phyloP scores from a whole-genome alignment of 2,329 filamentous ascomycete genomes.

The Xylariaceae sp. region DNA sequence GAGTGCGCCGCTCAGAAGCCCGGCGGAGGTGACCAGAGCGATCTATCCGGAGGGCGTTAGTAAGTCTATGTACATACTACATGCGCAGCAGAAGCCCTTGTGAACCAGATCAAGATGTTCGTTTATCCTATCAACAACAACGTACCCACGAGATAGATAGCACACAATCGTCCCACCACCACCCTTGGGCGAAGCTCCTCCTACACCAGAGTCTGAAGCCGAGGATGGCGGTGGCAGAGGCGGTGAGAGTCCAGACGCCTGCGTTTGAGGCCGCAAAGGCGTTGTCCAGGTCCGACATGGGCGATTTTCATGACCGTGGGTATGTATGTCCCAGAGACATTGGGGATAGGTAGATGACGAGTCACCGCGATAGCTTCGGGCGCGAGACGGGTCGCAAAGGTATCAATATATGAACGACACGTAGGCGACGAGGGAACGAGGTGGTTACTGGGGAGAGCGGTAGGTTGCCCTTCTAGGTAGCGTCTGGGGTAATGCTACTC shows the following conservation, averaged over 20 bases:
- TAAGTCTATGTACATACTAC: neutral
- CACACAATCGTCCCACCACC: slow-evolving; percentile 11
- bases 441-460: neutral
- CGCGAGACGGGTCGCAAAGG: neutral
- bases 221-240: slow-evolving; percentile 1
- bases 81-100: too few relatives aligned
- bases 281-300: neutral
- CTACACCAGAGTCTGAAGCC: slow-evolving; percentile 1
- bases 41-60: neutral
- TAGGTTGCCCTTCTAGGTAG: neutral
- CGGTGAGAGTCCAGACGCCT: slow-evolving; percentile 26
- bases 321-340: neutral
- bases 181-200: neutral
- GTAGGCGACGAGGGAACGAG: neutral
- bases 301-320: neutral
- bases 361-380: too few relatives aligned
- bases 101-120: neutral
- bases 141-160: slow-evolving; percentile 7
- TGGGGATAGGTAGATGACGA: neutral
- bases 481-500: neutral
- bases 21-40: neutral
- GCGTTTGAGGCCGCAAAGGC: neutral
- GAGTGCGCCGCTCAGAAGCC: neutral
- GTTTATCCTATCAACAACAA: neutral
- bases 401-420: neutral